Conservation (phyloP, 768 basidiomycete genomes). For the Mycena rosella region DNA sequence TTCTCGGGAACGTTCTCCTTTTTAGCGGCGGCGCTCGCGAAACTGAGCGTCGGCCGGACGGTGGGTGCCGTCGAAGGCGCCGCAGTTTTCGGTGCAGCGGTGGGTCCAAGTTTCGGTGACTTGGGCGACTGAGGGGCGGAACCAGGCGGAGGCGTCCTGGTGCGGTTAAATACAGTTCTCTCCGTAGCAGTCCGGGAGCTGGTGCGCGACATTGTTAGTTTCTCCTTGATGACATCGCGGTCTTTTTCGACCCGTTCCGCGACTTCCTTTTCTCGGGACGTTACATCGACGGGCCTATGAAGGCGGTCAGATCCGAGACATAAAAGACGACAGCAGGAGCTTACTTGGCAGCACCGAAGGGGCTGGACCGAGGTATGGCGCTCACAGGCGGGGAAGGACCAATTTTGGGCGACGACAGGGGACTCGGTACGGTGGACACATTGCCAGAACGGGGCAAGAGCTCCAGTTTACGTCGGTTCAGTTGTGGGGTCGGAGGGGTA, state of each 20-base stretch:
- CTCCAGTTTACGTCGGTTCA: slow-evolving; percentile 85
- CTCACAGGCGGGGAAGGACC: slow-evolving; percentile 56
- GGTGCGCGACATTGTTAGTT: slow-evolving; percentile 65
- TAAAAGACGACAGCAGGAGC: slow-evolving; percentile 37
- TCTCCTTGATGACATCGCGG: slow-evolving; percentile 67
- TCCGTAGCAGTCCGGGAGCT: slow-evolving; percentile 66
- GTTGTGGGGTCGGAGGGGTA: slow-evolving; percentile 86
- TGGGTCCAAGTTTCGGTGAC: slow-evolving; percentile 43
- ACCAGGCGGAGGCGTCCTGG: slow-evolving; percentile 50
- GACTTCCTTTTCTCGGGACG: slow-evolving; percentile 81
- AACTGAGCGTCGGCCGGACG: slow-evolving; percentile 82
- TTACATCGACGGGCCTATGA: slow-evolving; percentile 87
- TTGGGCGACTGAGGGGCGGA: slow-evolving; percentile 39
- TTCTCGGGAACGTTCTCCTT: slow-evolving; percentile 50
- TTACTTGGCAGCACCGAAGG: slow-evolving; percentile 90
- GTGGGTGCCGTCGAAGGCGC: slow-evolving; percentile 56
- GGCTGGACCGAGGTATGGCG: slow-evolving; percentile 67
- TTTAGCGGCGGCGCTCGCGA: slow-evolving; percentile 80
- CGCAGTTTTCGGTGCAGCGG: slow-evolving; percentile 46
- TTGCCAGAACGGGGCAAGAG: slow-evolving; percentile 83
- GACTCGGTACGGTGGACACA: slow-evolving; percentile 76
- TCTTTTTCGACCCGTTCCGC: slow-evolving; percentile 79
- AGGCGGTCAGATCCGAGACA: slow-evolving; percentile 2
- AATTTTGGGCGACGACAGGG: slow-evolving; percentile 85
- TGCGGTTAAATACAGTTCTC: slow-evolving; percentile 49